Conservation (phyloP, 805 yeast species). For the Teunomyces barrocoloradensis region DNA sequence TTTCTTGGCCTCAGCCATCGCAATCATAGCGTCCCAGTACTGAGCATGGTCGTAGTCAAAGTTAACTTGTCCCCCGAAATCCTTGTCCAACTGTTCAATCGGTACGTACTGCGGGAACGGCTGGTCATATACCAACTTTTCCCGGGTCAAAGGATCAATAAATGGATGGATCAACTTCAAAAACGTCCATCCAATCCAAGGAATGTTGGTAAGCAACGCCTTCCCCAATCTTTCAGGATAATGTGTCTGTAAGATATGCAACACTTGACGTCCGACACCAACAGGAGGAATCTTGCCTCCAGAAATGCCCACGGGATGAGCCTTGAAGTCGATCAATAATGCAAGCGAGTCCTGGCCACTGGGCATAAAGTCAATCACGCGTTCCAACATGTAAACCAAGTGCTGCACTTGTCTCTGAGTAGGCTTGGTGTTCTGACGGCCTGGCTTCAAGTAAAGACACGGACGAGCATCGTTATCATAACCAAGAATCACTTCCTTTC, state of each 20-base stretch:
- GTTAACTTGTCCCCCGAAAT: conserved; percentile 82
- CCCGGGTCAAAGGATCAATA: conserved; percentile 93
- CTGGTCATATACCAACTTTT: conserved; percentile 87
- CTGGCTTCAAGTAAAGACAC: conserved; percentile 50
- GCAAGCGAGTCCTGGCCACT: conserved; percentile 59
- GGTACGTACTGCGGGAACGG: conserved; percentile 86
- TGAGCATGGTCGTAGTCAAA: conserved; percentile 77
- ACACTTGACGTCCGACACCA: conserved; percentile 69
- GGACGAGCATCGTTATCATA: conserved; percentile 55
- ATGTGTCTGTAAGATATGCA: conserved; percentile 92
- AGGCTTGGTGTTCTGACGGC: conserved; percentile 54
- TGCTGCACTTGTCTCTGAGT: conserved; percentile 54
- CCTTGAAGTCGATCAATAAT: conserved; percentile 54
- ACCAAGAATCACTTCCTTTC: conserved; percentile 53
- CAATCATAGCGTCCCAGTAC: conserved; percentile 74
- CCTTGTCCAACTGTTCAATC: conserved; percentile 71
- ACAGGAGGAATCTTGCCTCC: conserved; percentile 48
- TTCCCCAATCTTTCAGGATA: conserved; percentile 96
- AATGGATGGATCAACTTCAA: conserved; percentile 90
- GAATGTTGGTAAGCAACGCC: conserved; percentile 88
- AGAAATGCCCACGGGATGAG: conserved; percentile 52
- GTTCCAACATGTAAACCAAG: conserved; percentile 55
- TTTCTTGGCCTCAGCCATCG: conserved; percentile 59
- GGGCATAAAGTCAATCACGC: conserved; percentile 52
- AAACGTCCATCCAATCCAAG: conserved; percentile 92